Conservation (phyloP, 2,329 filamentous ascomycete species). For the Verticillium isaacii region DNA sequence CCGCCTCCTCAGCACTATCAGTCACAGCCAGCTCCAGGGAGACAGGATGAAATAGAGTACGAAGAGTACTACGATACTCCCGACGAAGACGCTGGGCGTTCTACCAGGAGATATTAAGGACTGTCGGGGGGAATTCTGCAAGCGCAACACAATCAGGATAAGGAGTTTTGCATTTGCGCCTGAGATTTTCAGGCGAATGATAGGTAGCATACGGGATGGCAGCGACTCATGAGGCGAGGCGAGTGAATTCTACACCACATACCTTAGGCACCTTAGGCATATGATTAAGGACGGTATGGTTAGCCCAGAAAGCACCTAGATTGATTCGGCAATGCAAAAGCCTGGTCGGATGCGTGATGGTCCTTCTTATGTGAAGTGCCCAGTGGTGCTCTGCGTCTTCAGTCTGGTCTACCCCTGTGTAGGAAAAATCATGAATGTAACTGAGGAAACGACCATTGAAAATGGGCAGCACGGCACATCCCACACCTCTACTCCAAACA, state of each 20-base stretch:
- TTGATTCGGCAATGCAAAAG: too few relatives aligned
- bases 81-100: not conserved
- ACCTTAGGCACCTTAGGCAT: not conserved
- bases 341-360: too few relatives aligned
- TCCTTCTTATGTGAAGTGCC: too few relatives aligned
- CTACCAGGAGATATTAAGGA: not conserved
- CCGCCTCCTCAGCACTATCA: not conserved
- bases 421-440: too few relatives aligned
- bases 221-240: not conserved
- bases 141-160: not conserved
- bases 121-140: not conserved
- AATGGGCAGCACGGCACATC: too few relatives aligned
- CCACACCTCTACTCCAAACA: too few relatives aligned
- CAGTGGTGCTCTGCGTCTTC: too few relatives aligned
- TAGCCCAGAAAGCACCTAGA: not conserved
- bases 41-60: constrained; percentile 7
- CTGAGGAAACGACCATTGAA: too few relatives aligned
- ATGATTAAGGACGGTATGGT: not conserved
- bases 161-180: not conserved
- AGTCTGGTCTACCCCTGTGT: too few relatives aligned
- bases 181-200: not conserved
- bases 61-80: constrained; percentile 1
- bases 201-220: not conserved
- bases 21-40: constrained; percentile 1
- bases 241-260: not conserved